Evolutionary conservation across 129 eudicot genomes (phyloP).

Genomic region (sunflower (Helianthus annuus)): HanXRQr2.0-SUNRISE NC_035442.2:78151517-78152016

Average conservation of each 20-base stretch:
- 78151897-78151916: constrained; percentile 9
- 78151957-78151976: constrained; percentile 2
- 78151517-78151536: constrained; percentile 34
- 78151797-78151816: constrained; percentile 7
- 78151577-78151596: constrained; percentile 47
- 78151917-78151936: constrained; percentile 23
- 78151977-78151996: constrained; percentile 7
- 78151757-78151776: constrained; percentile 83
- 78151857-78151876: constrained; percentile 24
- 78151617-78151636: constrained; percentile 59
- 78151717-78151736: constrained; percentile 34
- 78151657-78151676: constrained; percentile 90
- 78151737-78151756: constrained; percentile 49
- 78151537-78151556: constrained; percentile 39
- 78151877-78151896: not conserved
- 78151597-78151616: constrained; percentile 64
- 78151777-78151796: constrained; percentile 49
- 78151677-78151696: constrained; percentile 90
- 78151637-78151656: constrained; percentile 51
- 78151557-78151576: constrained; percentile 58
- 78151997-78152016: constrained; percentile 15
- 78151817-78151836: constrained; percentile 28
- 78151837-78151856: constrained; percentile 20
- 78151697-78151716: constrained; percentile 48
- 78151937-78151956: constrained; percentile 35